Evolutionary conservation across 2,329 filamentous ascomycete species (phyloP).

Genomic region (Tolypocladium album): DNA sequence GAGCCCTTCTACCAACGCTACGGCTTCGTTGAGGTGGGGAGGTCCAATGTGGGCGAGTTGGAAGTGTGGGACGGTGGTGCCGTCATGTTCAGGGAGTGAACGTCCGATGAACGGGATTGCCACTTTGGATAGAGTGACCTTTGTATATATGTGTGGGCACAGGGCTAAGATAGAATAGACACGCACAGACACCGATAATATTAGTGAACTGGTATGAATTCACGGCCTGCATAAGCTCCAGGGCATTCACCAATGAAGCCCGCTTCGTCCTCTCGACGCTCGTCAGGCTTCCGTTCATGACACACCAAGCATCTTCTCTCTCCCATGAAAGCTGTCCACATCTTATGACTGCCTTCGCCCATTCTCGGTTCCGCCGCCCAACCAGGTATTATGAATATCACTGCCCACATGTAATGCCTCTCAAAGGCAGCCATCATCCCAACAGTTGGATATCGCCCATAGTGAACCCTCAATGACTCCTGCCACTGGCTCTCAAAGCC

Average conservation of each 20-base stretch:
- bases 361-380: not conserved
- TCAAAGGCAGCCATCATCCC: not conserved
- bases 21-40: conserved; percentile 22
- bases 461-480: not conserved
- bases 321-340: not conserved
- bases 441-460: not conserved
- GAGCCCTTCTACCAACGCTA: conserved; percentile 20
- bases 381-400: not conserved
- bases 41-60: conserved; percentile 24
- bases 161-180: not conserved
- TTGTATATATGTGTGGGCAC: not conserved
- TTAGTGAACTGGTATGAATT: not conserved
- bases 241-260: not conserved
- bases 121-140: too few species aligned
- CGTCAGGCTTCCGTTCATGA: not conserved
- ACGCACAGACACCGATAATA: not conserved
- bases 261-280: not conserved
- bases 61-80: conserved; percentile 22
- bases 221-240: not conserved
- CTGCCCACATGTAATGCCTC: not conserved
- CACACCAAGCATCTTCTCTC: not conserved
- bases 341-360: not conserved
- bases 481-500: not conserved
- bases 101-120: not conserved
- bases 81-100: conserved; percentile 25